phyloP scores from a whole-genome alignment of 352 stramenopile species.

The Hyaloperonospora brassicae region DNA sequence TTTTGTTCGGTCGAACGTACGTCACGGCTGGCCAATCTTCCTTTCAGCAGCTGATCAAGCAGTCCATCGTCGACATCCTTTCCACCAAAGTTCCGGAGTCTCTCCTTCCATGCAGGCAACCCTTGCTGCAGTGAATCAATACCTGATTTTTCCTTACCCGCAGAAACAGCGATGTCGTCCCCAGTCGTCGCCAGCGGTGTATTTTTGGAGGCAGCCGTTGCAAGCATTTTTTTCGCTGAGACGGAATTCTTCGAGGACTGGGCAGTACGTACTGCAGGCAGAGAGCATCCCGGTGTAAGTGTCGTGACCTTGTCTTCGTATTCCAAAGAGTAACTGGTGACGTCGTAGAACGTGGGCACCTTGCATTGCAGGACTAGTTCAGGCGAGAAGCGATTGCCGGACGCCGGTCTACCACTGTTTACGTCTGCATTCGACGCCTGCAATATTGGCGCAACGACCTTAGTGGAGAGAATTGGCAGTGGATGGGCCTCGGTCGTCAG shows the following conservation, averaged over 20 bases:
- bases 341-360: conserved; percentile 42
- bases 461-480: conserved; percentile 69
- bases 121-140: conserved; percentile 34
- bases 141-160: conserved; percentile 10
- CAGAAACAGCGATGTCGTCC: conserved; percentile 7
- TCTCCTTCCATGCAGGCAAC: conserved; percentile 41
- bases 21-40: neutral
- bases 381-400: conserved; percentile 14
- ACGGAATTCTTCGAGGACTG: conserved; percentile 15
- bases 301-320: conserved; percentile 46
- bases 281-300: conserved; percentile 35
- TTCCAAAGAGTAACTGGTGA: conserved; percentile 46
- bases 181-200: conserved; percentile 4
- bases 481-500: conserved; percentile 96
- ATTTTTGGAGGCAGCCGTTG: conserved; percentile 9
- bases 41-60: conserved; percentile 23
- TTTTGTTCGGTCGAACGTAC: conserved; percentile 12
- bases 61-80: conserved; percentile 17
- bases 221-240: conserved; percentile 6
- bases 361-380: conserved; percentile 29
- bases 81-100: conserved; percentile 25
- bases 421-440: conserved; percentile 13
- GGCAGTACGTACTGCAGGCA: conserved; percentile 13
- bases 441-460: conserved; percentile 40
- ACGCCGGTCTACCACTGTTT: conserved; percentile 8